Evolutionary conservation across 768 basidiomycete species (phyloP), one percentile per base, ranked within the genome.

Genomic region (Tulasnella sp.): DNA sequence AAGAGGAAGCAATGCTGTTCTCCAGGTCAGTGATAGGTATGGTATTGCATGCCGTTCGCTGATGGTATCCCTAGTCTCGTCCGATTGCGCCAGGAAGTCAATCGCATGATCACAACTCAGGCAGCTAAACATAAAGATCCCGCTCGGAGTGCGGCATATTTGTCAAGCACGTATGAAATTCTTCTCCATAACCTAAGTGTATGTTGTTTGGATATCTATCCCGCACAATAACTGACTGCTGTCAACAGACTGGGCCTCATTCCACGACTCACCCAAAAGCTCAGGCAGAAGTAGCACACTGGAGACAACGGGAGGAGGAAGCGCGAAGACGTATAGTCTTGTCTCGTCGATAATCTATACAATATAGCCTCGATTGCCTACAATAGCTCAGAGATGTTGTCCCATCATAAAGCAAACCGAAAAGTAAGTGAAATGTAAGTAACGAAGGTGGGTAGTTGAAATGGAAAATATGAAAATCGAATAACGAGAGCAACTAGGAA

Each of bases 1-100:
- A 79, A 35, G 89, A 95, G 58, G 92, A 95, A 63, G 87, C 87
- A 7, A 95, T 96, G 91, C 84, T 98, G 41, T 95, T 95, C 61
- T 78, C 83, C 20, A 91, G 91, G 93, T 93, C 61, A 58, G 79
- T 62, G 8, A 12, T 16, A 13, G 32, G 45, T 32, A 27, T 7
- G 13, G 15, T n/a, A 13, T 37, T 32, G 37, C 29, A 7, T 12
- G 3, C 10, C 12, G n/a, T 31, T 15, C n/a, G 9, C 44, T 3
- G 6, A 16, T 25, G 32, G 10, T 45, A n/a, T 19, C 25, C 48
- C 13, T 54, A 98, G 93, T 61, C 69, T 95, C 45, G 68, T 79
- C 12, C 82, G 90, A n/a, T 64, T 96, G 43, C 79, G 91, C 33
- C 78, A 82, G 58, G 92, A 93, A 65, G 62, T 96, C 16, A 72